A percentile compares a stretch with the other conserved stretches of the same genome.
phyloP scores from a whole-genome alignment of 768 basidiomycete genomes.

The Baorangia bicolor region DNA sequence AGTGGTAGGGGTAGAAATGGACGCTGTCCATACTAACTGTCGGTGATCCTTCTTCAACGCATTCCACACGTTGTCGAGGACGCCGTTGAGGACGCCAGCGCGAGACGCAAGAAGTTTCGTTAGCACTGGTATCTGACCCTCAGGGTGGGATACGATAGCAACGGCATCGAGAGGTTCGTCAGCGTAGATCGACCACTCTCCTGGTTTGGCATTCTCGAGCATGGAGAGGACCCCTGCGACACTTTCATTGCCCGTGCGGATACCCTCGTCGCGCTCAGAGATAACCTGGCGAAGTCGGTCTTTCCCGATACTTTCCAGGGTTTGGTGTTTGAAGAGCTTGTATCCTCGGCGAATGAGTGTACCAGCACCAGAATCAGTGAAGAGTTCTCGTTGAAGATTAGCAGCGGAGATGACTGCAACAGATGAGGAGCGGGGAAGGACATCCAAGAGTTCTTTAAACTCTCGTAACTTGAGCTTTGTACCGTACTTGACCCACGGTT shows the following conservation, averaged over 20 bases:
- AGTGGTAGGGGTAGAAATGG: conserved; percentile 39
- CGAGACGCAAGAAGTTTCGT: conserved; percentile 89
- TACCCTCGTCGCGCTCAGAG: conserved; percentile 93
- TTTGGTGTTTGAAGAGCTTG: conserved; percentile 90
- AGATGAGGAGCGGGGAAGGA: conserved; percentile 96
- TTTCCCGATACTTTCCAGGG: conserved; percentile 81
- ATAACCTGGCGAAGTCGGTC: conserved; percentile 95
- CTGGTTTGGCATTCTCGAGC: conserved; percentile 66
- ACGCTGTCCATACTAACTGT: conserved; percentile 96
- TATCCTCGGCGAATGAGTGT: conserved; percentile 98
- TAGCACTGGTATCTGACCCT: conserved; percentile 85
- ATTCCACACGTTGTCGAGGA: conserved; percentile 96
- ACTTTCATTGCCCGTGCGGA: conserved; percentile 76
- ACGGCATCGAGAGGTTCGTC: conserved; percentile 96
- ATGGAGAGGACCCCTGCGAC: conserved; percentile 75
- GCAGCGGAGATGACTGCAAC: conserved; percentile 96
- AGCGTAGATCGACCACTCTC: conserved; percentile 94
- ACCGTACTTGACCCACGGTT: conserved; percentile 98
- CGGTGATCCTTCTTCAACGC: conserved; percentile 95
- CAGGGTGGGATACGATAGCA: conserved; percentile 90
- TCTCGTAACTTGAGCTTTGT: conserved; percentile 99
- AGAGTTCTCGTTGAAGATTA: conserved; percentile 94
- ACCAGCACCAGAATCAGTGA: conserved; percentile 97
- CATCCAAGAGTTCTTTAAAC: conserved; percentile 98
- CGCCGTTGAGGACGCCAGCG: conserved; percentile 87